A percentile compares a stretch with the other conserved stretches of the same genome.
These are phyloP conservation scores for Dactylellina cionopaga DNA, from an alignment of 2,329 filamentous ascomycete species.

Conservation along the genomic window DNA sequence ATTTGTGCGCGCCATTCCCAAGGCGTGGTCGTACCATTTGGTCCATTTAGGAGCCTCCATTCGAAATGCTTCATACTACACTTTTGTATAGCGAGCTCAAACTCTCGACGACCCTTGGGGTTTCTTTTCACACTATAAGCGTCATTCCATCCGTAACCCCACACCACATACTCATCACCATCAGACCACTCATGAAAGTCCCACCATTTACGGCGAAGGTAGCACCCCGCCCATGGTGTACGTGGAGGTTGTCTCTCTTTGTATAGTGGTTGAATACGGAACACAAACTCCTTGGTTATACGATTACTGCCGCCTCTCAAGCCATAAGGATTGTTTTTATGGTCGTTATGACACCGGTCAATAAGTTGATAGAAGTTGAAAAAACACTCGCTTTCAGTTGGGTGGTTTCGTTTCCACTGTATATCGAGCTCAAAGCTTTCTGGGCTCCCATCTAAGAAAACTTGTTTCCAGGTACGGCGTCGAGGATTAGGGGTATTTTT, in stretches of 20 bases:
- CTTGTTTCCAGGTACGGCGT: constrained; percentile 8
- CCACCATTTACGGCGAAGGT: not conserved
- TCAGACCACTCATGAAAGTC: constrained; percentile 2
- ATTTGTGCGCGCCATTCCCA: constrained; percentile 35
- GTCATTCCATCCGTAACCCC: constrained; percentile 15
- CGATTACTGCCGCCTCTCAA: constrained; percentile 5
- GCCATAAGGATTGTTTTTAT: not conserved
- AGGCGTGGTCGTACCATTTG: not conserved
- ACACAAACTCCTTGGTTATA: not conserved
- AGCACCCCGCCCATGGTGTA: constrained; percentile 9
- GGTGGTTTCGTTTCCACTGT: not conserved
- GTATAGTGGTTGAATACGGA: constrained; percentile 5
- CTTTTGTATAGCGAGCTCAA: not conserved
- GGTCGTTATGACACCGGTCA: not conserved
- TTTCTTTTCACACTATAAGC: not conserved
- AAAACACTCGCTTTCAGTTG: constrained; percentile 2
- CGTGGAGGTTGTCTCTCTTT: not conserved
- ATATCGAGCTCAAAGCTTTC: constrained; percentile 5
- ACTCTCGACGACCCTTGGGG: not conserved
- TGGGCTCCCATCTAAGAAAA: constrained; percentile 16
- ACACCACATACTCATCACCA: constrained; percentile 9
- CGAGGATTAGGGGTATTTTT: not conserved
- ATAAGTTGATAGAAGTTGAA: constrained; percentile 4
- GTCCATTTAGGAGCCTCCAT: constrained; percentile 1
- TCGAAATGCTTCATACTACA: constrained; percentile 1